A percentile compares a stretch with the other conserved stretches of the same genome.
These are phyloP conservation scores for Quercus lobata DNA, from an alignment of 331 rosid genomes.

Conservation along the genomic window DNA sequence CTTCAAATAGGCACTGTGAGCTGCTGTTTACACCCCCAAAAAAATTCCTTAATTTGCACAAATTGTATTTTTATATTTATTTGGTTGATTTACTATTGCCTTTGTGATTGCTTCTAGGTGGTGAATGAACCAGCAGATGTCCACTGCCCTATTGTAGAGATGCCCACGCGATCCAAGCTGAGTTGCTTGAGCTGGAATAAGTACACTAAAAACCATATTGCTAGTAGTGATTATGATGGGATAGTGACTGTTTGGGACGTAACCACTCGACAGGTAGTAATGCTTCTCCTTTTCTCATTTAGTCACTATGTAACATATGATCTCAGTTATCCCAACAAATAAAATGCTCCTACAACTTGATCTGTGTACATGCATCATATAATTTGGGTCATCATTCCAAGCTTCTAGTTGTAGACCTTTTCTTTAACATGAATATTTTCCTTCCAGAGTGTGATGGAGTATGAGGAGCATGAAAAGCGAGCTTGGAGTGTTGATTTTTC, in stretches of 20 bases:
- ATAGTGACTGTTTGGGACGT: conserved; percentile 97
- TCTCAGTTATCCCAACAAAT: not conserved
- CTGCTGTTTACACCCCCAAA: no score
- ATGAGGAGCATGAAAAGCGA: conserved; percentile 98
- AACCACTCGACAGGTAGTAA: conserved; percentile 74
- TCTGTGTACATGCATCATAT: not conserved
- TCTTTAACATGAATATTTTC: conserved; percentile 10
- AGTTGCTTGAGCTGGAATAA: conserved; percentile 99
- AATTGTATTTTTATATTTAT: not conserved
- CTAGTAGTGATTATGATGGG: conserved; percentile 98
- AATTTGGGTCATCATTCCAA: not conserved
- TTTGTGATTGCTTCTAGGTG: conserved; percentile 49
- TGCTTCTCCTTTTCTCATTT: not conserved
- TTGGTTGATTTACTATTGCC: conserved; percentile 8
- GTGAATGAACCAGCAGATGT: conserved; percentile 84
- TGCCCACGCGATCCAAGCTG: conserved; percentile 92
- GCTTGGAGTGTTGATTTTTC: conserved; percentile 99
- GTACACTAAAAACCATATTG: conserved; percentile 81
- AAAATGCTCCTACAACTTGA: not conserved
- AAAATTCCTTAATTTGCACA: not conserved
- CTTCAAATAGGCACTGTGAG: not conserved
- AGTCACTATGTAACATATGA: not conserved
- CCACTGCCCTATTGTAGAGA: conserved; percentile 90
- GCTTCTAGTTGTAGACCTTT: not conserved
- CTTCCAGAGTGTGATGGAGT: conserved; percentile 90